Evolutionary conservation across 1,139 yeast genomes (phyloP), one percentile per base, ranked within the genome.

Genomic region (Yamadazyma atmosphaerica): DNA sequence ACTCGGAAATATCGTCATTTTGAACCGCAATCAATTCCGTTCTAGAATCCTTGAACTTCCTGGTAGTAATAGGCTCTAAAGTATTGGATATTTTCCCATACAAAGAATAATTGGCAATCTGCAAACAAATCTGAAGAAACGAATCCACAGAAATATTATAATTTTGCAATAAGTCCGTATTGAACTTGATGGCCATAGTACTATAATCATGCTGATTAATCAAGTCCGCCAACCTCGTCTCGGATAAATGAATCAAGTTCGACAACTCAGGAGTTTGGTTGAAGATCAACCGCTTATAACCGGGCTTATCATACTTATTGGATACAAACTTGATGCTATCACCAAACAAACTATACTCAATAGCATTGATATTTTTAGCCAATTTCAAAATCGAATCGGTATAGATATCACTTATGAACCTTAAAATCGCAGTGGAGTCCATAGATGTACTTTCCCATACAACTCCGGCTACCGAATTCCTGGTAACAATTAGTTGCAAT

Each of bases 391-490:
- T 80, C 33, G 84, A 79, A 53, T 85, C 94, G 0, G 92, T 82
- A 55, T 81, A 85, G 25, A 81, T 79, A 53, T 85, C 94, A 50
- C 87, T 77, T 28, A 84, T 79, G 51, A 83, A 85, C 41, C 94
- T 65, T 45, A 85, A 63, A 11, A 83, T 86, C 0, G 86, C 81
- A 2, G 90, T 84, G 35, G 87, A 84, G 58, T 85, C 92, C 74
- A 84, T 82, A n/a, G 84, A 77, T 29, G 85, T 77, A 2, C 86
- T 81, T 49, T 72, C 77, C 86, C 90, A 85, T 25, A 83, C 82
- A 19, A 85, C 77, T 11, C 89, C 89, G 1, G 89, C 89, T 35
- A 81, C 82, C 0, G 88, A 75, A 55, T 83, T 85, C 36, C 71
- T 68, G 1, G 90, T 81, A 9, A 85, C 80, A 24, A 85, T 72